Base-by-base conservation (phyloP, 352 stramenopile species). In the Blastocystis sp. region DNA sequence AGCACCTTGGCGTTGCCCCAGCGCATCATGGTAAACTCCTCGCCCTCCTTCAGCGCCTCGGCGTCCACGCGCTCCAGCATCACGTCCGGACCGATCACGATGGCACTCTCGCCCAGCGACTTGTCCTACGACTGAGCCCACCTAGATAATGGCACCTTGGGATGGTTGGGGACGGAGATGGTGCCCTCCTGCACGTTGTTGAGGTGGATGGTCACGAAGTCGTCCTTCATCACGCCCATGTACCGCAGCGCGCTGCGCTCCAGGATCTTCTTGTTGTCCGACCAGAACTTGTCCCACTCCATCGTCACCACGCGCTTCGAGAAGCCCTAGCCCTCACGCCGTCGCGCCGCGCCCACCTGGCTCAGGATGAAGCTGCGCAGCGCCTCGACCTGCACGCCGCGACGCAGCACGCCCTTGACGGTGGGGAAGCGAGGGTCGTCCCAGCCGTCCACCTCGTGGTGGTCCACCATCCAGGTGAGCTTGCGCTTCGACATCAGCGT, bases 211-310 rank as follows among this genome's bases (percentile, higher is more conserved):
- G 90, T 91, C 42, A 97, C 95, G 45, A 94, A 92, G 48, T 94
- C 92, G 21, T 92, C 90, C 76, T 94, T 93, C 89, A 97, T 94
- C 74, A 99, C 92, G 11, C 95, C 97, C 92, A 98, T 99, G 93
- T 97, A 99, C 64, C 97, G 94, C 79, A 93, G 94, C 1, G 95
- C 94, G 19, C 91, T 94, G 14, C 94, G 94, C 91, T 99, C 97
- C 81, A 99, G 93, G 87, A 98, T 93, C 79, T 97, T 96, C 93
- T 99, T 99, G 93, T 99, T 99, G 82, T 97, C 93, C 14, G 94
- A 96, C 96, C 96, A 99, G 89, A 99, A 98, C 91, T 98, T 98
- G 92, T 97, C 95, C 96, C 97, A 99, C 87, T 98, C 96, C 96
- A 98, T 98, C 89, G 98, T 97, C 40, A 97, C 96, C 87, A 98